Percentiles rank a stretch among this genome's conserved stretches.
phyloP scores from a whole-genome alignment of 495 filamentous ascomycete species.

The Penicillium salamii region DNA sequence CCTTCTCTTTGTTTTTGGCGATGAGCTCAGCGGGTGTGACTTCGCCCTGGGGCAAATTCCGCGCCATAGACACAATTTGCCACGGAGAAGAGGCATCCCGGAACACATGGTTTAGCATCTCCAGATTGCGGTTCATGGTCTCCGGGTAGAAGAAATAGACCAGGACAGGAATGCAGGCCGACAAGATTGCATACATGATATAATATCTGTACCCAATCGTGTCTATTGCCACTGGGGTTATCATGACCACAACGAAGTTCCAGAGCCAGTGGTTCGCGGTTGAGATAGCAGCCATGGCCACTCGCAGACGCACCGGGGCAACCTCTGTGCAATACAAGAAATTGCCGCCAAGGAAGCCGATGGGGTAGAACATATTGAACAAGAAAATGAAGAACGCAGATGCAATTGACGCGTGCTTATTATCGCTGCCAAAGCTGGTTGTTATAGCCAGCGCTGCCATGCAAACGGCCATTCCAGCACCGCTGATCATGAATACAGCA shows the following conservation, averaged over 20 bases:
- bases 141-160: slow-evolving; percentile 69
- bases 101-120: slow-evolving; percentile 67
- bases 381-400: slow-evolving; percentile 57
- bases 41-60: slow-evolving; percentile 27
- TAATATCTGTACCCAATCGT: slow-evolving; percentile 36
- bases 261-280: slow-evolving; percentile 46
- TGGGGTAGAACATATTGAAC: slow-evolving; percentile 59
- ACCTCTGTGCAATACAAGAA: slow-evolving; percentile 60
- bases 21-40: neutral
- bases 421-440: slow-evolving; percentile 30
- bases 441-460: slow-evolving; percentile 49
- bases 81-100: slow-evolving; percentile 44
- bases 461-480: slow-evolving; percentile 46
- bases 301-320: slow-evolving; percentile 50
- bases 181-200: slow-evolving; percentile 38
- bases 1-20: neutral
- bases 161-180: slow-evolving; percentile 34
- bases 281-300: slow-evolving; percentile 46
- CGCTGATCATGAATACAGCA: slow-evolving; percentile 50
- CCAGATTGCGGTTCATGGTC: slow-evolving; percentile 62
- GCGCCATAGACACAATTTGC: slow-evolving; percentile 34
- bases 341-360: slow-evolving; percentile 57
- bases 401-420: slow-evolving; percentile 22
- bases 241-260: slow-evolving; percentile 60
- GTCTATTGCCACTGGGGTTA: slow-evolving; percentile 47